Evolutionary conservation across 1,139 yeast genomes (phyloP), one percentile per base, ranked within the genome.

Genomic region (Taiozyma sp.): DNA sequence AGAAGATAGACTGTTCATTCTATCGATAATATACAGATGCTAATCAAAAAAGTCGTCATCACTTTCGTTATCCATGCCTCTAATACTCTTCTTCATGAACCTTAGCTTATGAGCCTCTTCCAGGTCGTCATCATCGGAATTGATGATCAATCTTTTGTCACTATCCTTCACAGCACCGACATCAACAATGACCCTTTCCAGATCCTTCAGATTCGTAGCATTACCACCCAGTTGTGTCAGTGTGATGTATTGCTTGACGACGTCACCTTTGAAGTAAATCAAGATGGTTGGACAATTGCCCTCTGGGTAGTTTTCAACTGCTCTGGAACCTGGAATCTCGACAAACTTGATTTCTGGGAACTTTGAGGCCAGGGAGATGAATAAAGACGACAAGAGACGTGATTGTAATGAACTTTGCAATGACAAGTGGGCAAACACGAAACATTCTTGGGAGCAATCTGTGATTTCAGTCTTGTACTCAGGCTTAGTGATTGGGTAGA

Each of bases 291-390:
- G 99, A 62, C 96, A 87, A 69, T 89, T 92, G 42, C 79, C 68
- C 32, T 89, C 92, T 0, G 98, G 97, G 66, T 92, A 93, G 65
- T 85, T 83, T 63, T 92, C 98, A 57, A 92, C 87, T 53, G 97
- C 96, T 67, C 97, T 82, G 55, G 81, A 78, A 23, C 89, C 97
- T 14, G 89, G 87, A 48, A 93, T 93, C 59, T 93, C 97, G 44
- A 92, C 93, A 64, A 93, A 86, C 69, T 93, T 93, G 62, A 93
- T 70, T 61, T 93, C 97, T n/a, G 83, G 80, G 60, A 77, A 87
- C 58, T 79, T 83, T 1, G 64, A 56, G 1, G 95, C 88, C 43
- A 81, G 63, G 34, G 70, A 66, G 9, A 66, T 67, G 55, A 87
- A 75, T 30, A 87, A 65, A 1, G 82, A 77, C 0, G 83, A 71